Base-by-base conservation (phyloP, 495 filamentous ascomycete species). In the Thermothielavioides terrestris region DNA sequence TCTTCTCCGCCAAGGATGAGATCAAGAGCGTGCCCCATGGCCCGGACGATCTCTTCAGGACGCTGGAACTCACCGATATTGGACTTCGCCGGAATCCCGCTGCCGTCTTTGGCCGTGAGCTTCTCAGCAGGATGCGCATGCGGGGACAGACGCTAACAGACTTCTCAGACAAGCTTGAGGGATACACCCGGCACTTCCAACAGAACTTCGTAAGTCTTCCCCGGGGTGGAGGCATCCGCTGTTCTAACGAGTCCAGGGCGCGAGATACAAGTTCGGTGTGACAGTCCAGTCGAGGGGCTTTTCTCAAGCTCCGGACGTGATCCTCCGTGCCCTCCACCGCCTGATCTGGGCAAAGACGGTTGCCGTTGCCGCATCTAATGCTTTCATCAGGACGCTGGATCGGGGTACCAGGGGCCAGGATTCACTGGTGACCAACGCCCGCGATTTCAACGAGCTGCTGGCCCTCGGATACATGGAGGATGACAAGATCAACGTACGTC, bases 231-330 rank as follows among this genome's bases (percentile, higher is more conserved):
- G 55, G 1, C 21, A 20, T 22, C 28, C 22, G 7, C 20, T 35
- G 35, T 28, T 51, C 64, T 30, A 60, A 45, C 21, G 44, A n/a
- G 18, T 50, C 25, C 53, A 89, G 81, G 89, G 89, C 0, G 84
- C 86, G 43, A 83, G 82, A 0, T 94, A 95, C 60, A 90, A 94
- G 53, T 94, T 83, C 53, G 76, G 86, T 11, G 85, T 88, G 1
- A 66, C 75, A 6, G 81, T 87, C 3, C 67, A 80, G 9, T 84
- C 83, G 0, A 78, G 64, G 37, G 69, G 68, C 2, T 90, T 94
- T 48, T 57, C 66, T 3, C 73, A 82, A 14, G 83, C 86, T 0
- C 78, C 79, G 0, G 49, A 63, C 6, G 67, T 71, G 0, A 71
- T 94, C 5, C 68, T 78, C 21, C 70, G 70, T 18, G 74, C 76